Evolutionary conservation across 768 basidiomycete genomes (phyloP).

Genomic region (Tylopilus sp.): DNA sequence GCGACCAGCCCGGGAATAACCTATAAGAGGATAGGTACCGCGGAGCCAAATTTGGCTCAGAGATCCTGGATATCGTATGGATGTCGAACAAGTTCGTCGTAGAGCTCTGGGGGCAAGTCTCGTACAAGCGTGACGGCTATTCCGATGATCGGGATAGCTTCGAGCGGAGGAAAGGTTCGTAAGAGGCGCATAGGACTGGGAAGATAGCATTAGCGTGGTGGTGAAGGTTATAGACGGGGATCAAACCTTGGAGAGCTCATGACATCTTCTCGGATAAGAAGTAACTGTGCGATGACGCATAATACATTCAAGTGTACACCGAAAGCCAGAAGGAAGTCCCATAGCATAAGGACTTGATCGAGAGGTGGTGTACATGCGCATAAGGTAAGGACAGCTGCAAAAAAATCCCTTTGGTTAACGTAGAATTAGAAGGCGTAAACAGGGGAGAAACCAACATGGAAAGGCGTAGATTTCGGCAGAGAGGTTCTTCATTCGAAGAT

Average conservation of each 20-base stretch:
- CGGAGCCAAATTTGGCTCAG: slow-evolving; percentile 10
- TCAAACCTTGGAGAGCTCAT: slow-evolving; percentile 82
- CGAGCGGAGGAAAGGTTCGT: slow-evolving; percentile 89
- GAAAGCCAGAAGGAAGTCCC: slow-evolving; percentile 97
- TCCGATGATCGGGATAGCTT: slow-evolving; percentile 83
- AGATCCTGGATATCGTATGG: slow-evolving; percentile 56
- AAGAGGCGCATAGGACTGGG: slow-evolving; percentile 90
- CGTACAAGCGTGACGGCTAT: slow-evolving; percentile 93
- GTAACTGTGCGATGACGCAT: slow-evolving; percentile 92
- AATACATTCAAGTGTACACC: slow-evolving; percentile 96
- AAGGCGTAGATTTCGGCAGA: slow-evolving; percentile 97
- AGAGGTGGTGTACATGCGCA: slow-evolving; percentile 97
- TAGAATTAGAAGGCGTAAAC: background rate
- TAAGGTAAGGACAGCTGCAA: slow-evolving; percentile 81
- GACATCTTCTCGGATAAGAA: slow-evolving; percentile 86
- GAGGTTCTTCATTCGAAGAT: slow-evolving; percentile 86
- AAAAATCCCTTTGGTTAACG: slow-evolving; percentile 1
- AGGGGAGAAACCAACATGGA: slow-evolving; percentile 62
- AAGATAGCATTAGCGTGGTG: background rate
- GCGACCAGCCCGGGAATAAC: slow-evolving; percentile 10
- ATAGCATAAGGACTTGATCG: slow-evolving; percentile 89
- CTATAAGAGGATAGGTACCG: background rate
- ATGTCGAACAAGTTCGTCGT: slow-evolving; percentile 86
- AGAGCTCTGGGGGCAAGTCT: slow-evolving; percentile 82
- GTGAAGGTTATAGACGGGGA: background rate